phyloP scores from a whole-genome alignment of 75 land plant species.

The Sequoia sempervirens region DNA sequence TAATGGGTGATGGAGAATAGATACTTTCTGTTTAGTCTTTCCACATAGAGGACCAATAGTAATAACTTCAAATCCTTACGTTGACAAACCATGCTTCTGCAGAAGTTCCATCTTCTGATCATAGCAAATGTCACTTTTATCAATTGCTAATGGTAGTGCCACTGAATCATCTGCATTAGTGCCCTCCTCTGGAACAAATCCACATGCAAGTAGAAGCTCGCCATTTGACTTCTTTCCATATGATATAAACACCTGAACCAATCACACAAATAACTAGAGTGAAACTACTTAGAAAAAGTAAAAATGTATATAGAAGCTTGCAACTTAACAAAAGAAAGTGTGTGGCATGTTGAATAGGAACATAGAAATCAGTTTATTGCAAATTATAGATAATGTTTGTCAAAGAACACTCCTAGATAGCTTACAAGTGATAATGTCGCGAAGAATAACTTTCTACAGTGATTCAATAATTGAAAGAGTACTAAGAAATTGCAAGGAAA shows the following conservation, averaged over 20 bases:
- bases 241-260: constrained; percentile 75
- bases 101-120: constrained; percentile 66
- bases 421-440: not conserved
- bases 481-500: not conserved
- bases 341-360: not conserved
- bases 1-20: not conserved
- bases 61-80: constrained; percentile 36
- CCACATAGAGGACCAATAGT: not conserved
- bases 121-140: constrained; percentile 55
- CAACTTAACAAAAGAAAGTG: not conserved
- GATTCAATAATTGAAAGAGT: not conserved
- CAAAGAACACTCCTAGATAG: not conserved
- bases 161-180: constrained; percentile 67
- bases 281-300: not conserved
- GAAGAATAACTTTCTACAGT: not conserved
- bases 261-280: not conserved
- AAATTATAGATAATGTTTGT: not conserved
- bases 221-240: constrained; percentile 90
- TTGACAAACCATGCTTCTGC: constrained; percentile 60
- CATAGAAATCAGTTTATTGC: not conserved
- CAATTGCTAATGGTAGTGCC: constrained; percentile 52
- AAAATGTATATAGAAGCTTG: not conserved
- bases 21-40: not conserved
- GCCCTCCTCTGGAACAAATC: constrained; percentile 78
- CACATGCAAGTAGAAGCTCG: constrained; percentile 86